Conservation (phyloP, 371 early-diverging fungal species). For the Mortierella sp. region DNA sequence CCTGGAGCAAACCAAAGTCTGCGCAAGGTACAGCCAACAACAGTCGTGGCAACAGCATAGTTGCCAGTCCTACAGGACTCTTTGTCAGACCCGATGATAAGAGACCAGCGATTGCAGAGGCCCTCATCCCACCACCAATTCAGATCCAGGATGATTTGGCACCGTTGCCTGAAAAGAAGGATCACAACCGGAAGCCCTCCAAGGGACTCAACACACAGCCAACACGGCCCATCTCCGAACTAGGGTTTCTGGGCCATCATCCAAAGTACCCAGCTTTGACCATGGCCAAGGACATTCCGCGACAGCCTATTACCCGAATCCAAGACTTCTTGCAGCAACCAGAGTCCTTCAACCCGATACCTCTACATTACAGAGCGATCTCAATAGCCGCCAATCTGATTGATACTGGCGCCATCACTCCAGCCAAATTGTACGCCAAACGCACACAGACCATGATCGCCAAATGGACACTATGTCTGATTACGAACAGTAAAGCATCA, state of each 20-base stretch:
- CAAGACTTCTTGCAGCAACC: slow-evolving; percentile 40
- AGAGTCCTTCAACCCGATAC: slow-evolving; percentile 39
- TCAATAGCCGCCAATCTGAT: slow-evolving; percentile 51
- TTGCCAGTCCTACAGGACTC: slow-evolving; percentile 40
- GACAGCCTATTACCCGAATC: slow-evolving; percentile 43
- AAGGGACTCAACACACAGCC: not conserved
- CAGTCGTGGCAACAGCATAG: slow-evolving; percentile 17
- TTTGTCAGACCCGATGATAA: slow-evolving; percentile 43
- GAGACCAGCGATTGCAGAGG: slow-evolving; percentile 40
- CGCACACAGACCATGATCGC: slow-evolving; percentile 54
- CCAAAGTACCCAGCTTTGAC: slow-evolving; percentile 29
- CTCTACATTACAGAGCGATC: slow-evolving; percentile 51
- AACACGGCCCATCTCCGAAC: slow-evolving; percentile 47
- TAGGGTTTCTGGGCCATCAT: slow-evolving; percentile 12
- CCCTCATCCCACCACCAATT: slow-evolving; percentile 25
- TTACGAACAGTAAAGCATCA: slow-evolving; percentile 41
- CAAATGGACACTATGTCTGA: slow-evolving; percentile 51
- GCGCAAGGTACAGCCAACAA: slow-evolving; percentile 12
- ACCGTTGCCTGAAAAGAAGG: slow-evolving; percentile 6
- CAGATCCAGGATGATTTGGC: slow-evolving; percentile 14
- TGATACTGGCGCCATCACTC: slow-evolving; percentile 46
- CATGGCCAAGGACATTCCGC: slow-evolving; percentile 41
- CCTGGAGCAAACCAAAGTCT: slow-evolving; percentile 33
- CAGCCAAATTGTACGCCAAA: slow-evolving; percentile 46
- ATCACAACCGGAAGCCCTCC: not conserved